Conservation (phyloP, 192 early-diverging fungal species). For the Coemansia sp. region DNA sequence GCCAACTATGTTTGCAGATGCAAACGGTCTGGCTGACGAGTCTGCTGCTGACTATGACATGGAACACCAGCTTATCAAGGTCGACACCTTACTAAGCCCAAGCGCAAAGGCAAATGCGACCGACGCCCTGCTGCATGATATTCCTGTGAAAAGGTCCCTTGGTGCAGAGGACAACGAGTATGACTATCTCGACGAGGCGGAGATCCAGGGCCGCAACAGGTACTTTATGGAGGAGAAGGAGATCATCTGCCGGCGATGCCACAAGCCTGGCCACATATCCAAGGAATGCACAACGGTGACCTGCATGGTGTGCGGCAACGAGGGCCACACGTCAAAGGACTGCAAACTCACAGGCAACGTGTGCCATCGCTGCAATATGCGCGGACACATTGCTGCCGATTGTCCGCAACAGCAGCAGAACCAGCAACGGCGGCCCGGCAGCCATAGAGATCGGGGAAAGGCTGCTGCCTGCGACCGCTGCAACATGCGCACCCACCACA, state of each 20-base stretch:
- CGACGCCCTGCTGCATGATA: conserved; percentile 6
- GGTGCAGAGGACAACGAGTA: conserved; percentile 32
- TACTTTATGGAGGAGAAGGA: conserved; percentile 56
- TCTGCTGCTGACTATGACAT: conserved; percentile 1
- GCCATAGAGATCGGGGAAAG: not conserved
- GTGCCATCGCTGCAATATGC: conserved; percentile 52
- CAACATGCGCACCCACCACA: conserved; percentile 24
- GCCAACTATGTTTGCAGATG: not conserved
- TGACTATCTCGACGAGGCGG: conserved; percentile 50
- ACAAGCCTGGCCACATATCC: conserved; percentile 40
- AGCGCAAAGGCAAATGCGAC: not conserved
- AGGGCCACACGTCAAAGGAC: conserved; percentile 38
- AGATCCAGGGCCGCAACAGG: conserved; percentile 51
- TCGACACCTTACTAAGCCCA: conserved; percentile 26
- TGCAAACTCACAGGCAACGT: conserved; percentile 44
- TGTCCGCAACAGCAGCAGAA: conserved; percentile 27
- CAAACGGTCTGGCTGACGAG: not conserved
- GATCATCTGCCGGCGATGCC: conserved; percentile 38
- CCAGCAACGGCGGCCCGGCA: conserved; percentile 1
- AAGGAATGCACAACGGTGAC: conserved; percentile 40
- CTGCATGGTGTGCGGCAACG: conserved; percentile 42
- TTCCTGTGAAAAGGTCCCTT: conserved; percentile 5
- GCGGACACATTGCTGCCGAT: conserved; percentile 40
- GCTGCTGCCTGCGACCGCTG: conserved; percentile 28
- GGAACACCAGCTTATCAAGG: conserved; percentile 36